phyloP scores from a whole-genome alignment of 2,329 filamentous ascomycete genomes.

The Geosmithia flava region DNA sequence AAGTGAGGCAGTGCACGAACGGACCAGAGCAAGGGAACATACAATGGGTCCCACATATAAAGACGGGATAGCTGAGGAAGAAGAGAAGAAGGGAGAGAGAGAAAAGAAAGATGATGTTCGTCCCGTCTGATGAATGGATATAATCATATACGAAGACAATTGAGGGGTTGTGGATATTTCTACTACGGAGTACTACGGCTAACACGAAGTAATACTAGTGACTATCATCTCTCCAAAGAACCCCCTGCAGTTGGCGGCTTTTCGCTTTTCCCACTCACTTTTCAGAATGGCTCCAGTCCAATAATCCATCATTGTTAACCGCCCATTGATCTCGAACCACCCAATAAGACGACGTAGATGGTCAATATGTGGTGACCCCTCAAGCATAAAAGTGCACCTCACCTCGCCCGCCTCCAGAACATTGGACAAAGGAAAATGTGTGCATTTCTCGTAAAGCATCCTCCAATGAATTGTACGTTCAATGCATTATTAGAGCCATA shows the following conservation, averaged over 20 bases:
- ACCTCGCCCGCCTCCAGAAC: not conserved
- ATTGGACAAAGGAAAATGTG: not conserved
- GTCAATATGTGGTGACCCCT: not conserved
- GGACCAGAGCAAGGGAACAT: not conserved
- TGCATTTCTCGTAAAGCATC: not conserved
- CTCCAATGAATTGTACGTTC: no score
- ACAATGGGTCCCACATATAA: not conserved
- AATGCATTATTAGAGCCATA: no score
- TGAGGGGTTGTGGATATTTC: no score
- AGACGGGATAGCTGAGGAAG: no score
- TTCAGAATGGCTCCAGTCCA: not conserved
- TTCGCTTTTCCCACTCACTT: no score
- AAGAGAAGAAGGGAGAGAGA: no score
- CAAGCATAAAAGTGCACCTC: not conserved
- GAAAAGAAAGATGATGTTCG: no score
- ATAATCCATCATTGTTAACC: not conserved
- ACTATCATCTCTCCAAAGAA: no score
- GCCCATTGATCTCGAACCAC: not conserved
- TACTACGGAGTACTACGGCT: no score
- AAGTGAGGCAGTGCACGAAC: not conserved
- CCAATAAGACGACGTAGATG: not conserved
- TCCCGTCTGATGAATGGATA: no score
- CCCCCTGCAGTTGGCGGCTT: not conserved
- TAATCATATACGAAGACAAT: no score
- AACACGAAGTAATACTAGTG: no score